Evolutionary conservation across 2,329 filamentous ascomycete species (phyloP).

Genomic region (Ophiocordyceps camponoti-leonardi): DNA sequence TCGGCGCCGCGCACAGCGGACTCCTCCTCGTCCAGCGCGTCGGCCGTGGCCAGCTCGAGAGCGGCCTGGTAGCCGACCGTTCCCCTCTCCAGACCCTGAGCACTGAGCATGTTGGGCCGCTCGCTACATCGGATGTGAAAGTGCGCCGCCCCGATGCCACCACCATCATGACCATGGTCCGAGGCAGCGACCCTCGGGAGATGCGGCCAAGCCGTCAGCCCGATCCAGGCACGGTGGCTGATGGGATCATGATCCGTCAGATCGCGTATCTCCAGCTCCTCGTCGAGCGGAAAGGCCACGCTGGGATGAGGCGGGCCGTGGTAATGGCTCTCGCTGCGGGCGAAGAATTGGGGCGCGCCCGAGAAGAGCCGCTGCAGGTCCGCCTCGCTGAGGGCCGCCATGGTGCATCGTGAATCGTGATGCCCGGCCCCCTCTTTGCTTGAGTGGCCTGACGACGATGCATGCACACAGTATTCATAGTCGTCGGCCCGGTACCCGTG

Average conservation of each 20-base stretch:
- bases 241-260: constrained; percentile 47
- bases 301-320: constrained; percentile 43
- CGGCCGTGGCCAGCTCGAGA: constrained; percentile 45
- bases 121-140: constrained; percentile 43
- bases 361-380: constrained; percentile 57
- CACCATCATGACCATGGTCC: constrained; percentile 27
- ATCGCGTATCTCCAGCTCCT: constrained; percentile 41
- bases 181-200: constrained; percentile 23
- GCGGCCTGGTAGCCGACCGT: constrained; percentile 54
- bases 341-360: constrained; percentile 57
- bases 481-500: neutral
- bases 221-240: constrained; percentile 45
- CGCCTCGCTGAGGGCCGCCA: constrained; percentile 35
- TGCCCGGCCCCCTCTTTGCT: neutral
- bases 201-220: constrained; percentile 45
- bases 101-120: constrained; percentile 54
- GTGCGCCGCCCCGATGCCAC: constrained; percentile 32
- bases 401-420: constrained; percentile 3
- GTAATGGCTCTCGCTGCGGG: constrained; percentile 40
- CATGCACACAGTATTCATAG: neutral
- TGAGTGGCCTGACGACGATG: neutral
- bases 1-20: constrained; percentile 40
- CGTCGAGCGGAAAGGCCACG: constrained; percentile 52
- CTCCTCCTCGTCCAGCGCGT: constrained; percentile 45
- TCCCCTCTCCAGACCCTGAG: constrained; percentile 54